Evolutionary conservation across 768 basidiomycete species (phyloP).

Genomic region (Amanita rimosa): DNA sequence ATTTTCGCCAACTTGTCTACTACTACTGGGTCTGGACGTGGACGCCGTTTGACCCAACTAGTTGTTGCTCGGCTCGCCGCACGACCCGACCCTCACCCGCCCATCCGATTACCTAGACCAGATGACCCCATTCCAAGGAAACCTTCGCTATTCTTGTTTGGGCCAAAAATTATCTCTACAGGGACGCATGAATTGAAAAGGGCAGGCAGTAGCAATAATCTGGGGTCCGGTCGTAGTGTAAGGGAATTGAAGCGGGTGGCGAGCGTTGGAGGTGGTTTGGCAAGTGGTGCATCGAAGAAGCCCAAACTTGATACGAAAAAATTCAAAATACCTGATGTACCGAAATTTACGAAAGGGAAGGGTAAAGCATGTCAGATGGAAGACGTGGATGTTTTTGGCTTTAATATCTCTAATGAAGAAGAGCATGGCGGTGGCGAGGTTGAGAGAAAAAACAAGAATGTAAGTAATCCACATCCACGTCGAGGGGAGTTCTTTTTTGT

Average conservation of each 20-base stretch:
- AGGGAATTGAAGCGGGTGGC: conserved; percentile 20
- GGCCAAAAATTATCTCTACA: conserved; percentile 9
- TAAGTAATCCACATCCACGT: conserved; percentile 17
- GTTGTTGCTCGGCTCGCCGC: conserved; percentile 47
- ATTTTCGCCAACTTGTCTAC: conserved; percentile 27
- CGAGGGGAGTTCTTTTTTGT: no score
- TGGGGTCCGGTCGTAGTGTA: conserved; percentile 1
- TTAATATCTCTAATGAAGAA: conserved; percentile 11
- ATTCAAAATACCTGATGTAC: conserved; percentile 43
- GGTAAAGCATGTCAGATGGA: conserved; percentile 27
- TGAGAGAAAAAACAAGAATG: conserved; percentile 55
- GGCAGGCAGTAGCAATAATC: not conserved
- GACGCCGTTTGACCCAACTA: conserved; percentile 25
- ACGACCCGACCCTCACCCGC: conserved; percentile 22
- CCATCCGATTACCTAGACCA: conserved; percentile 41
- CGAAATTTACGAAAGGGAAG: conserved; percentile 17
- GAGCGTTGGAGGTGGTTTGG: conserved; percentile 14
- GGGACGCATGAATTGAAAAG: not conserved
- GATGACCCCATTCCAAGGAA: conserved; percentile 73
- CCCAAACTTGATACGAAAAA: conserved; percentile 19
- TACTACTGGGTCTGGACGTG: not conserved
- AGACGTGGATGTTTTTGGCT: conserved; percentile 27
- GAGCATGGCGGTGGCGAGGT: conserved; percentile 17
- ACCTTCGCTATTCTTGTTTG: conserved; percentile 36
- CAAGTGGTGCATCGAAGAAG: conserved; percentile 16